These are phyloP conservation scores for Vitis rotundifolia DNA, from an alignment of 164 flowering plant species.

Conservation along the genomic window DNA sequence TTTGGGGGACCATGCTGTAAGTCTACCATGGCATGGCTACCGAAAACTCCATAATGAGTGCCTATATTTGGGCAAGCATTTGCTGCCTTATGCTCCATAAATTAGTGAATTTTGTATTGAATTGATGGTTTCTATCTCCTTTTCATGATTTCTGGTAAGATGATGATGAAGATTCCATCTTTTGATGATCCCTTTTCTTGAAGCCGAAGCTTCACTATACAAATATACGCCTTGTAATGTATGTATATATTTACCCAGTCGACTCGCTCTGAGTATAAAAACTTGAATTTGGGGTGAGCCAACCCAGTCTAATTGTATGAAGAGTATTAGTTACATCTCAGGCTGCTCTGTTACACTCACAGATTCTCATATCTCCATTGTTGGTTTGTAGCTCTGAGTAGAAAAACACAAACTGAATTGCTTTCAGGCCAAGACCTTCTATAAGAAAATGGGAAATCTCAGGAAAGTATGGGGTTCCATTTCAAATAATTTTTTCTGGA, in stretches of 20 bases:
- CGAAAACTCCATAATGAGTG: conserved; percentile 32
- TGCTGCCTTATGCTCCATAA: conserved; percentile 30
- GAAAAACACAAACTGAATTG: too few species aligned
- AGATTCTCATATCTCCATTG: too few species aligned
- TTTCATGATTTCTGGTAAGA: conserved; percentile 24
- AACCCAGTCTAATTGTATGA: too few species aligned
- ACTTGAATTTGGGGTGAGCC: too few species aligned
- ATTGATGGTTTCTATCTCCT: conserved; percentile 1
- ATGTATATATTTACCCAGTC: not conserved
- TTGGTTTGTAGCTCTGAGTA: too few species aligned
- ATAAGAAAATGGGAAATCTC: too few species aligned
- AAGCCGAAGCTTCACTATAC: conserved; percentile 12
- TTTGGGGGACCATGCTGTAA: conserved; percentile 38
- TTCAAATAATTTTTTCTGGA: too few species aligned
- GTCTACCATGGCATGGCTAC: conserved; percentile 24
- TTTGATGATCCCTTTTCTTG: conserved; percentile 15
- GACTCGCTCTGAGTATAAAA: too few species aligned
- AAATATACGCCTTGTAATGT: not conserved
- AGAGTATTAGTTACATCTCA: not conserved
- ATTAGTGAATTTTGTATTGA: not conserved
- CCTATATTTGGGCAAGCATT: conserved; percentile 30
- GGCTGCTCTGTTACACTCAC: too few species aligned
- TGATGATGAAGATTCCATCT: conserved; percentile 4
- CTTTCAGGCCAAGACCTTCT: too few species aligned
- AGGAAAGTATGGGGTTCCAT: too few species aligned